Base-by-base conservation (phyloP, 2,329 filamentous ascomycete genomes). In the Fusarium sublunatum region DNA sequence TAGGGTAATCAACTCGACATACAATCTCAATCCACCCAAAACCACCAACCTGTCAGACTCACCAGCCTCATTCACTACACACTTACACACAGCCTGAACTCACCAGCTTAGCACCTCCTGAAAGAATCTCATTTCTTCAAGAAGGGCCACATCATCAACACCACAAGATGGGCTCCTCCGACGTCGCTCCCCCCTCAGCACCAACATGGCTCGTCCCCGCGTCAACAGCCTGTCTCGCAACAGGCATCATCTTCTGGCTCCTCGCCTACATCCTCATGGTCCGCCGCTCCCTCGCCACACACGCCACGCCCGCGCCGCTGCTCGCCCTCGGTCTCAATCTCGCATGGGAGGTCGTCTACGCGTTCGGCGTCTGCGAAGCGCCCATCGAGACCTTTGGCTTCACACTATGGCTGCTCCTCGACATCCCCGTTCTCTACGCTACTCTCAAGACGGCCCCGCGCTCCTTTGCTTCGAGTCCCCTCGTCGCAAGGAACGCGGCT, bases 341-440 rank as follows among this genome's bases (percentile, higher is more conserved):
- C 31, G 78, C 78, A 2, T 85, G 83, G 82, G 82, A 85, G 66
- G 69, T 82, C 3, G 73, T 85, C 50, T 83, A 81, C 70, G 76
- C 76, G 3, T 71, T 82, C 24, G 81, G 75, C 61, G 79, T 84
- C 13, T 74, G 77, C 53, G 81, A 83, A 57, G 70, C 73, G 5
- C 65, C 70, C 2, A 65, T 82, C 9, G 82, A 85, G 65, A 72
- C 73, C 11, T 61, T 73, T 13, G 79, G 80, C 26, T 83, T 84
- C 68, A 64, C 60, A 1, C 58, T 79, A 45, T 85, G 83, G 82
- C 74, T 85, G 29, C 38, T 82, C 4, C 75, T 85, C 13, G 82
- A 85, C 70, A 56, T 80, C 11, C 76, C 76, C 3, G 74, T 86
- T 29, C 70, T 85, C 10, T 82, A 81, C 63, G 76, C 73, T 4